These are phyloP conservation scores for Porogramme epimiltina DNA, from an alignment of 1,284 basidiomycete genomes.

Conservation along the genomic window DNA sequence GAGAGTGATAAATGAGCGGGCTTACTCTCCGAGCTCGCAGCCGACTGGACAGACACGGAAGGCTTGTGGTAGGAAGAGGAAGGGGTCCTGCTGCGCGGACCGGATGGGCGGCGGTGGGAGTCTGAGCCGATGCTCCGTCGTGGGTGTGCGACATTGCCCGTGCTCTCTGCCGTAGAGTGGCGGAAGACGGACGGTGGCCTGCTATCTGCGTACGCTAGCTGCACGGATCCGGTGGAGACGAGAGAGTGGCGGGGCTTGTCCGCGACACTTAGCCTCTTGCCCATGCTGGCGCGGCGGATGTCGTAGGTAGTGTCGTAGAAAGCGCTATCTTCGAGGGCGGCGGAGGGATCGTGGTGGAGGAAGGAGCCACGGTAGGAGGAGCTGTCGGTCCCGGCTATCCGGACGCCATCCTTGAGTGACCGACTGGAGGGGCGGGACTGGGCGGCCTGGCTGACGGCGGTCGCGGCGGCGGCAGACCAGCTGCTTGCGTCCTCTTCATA, in stretches of 20 bases:
- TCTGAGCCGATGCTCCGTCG: conserved; percentile 19
- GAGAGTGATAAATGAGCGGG: conserved; percentile 8
- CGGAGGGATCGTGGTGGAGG: conserved; percentile 21
- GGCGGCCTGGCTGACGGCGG: conserved; percentile 31
- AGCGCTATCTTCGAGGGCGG: conserved; percentile 33
- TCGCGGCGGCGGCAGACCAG: conserved; percentile 39
- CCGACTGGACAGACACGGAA: conserved; percentile 8
- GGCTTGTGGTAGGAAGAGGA: conserved; percentile 13
- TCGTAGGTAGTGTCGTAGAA: conserved; percentile 31
- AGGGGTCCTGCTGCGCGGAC: conserved; percentile 13
- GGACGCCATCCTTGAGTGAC: conserved; percentile 27
- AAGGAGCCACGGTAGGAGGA: conserved; percentile 28
- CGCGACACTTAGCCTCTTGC: conserved; percentile 22
- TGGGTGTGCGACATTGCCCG: conserved; percentile 17
- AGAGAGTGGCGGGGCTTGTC: conserved; percentile 29
- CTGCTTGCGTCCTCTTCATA: conserved; percentile 48
- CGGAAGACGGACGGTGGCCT: conserved; percentile 27
- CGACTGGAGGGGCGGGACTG: conserved; percentile 17
- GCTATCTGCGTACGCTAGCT: conserved; percentile 32
- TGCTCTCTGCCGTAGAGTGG: conserved; percentile 15
- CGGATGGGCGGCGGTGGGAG: conserved; percentile 15
- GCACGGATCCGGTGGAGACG: conserved; percentile 30
- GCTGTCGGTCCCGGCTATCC: conserved; percentile 17
- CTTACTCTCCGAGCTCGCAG: conserved; percentile 7
- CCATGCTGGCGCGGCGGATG: conserved; percentile 25